Conservation (phyloP, 179 eudicot genomes). For the Vitellaria paradoxa region DNA sequence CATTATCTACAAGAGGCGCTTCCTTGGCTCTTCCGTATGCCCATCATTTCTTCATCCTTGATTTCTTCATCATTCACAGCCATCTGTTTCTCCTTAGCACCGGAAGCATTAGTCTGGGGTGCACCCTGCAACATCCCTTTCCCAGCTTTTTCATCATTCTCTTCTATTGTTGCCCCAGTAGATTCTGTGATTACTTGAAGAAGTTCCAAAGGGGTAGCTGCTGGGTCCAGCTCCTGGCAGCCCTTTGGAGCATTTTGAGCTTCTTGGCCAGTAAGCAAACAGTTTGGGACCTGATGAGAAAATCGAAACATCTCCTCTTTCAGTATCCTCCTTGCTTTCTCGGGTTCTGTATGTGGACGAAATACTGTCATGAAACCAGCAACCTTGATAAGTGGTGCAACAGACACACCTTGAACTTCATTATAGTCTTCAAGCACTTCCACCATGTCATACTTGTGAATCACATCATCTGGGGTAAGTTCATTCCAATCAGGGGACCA, state of each 20-base stretch:
- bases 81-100: background rate
- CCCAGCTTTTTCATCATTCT: constrained; percentile 10
- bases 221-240: constrained; percentile 92
- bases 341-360: constrained; percentile 39
- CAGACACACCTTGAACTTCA: constrained; percentile 64
- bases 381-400: constrained; percentile 77
- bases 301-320: constrained; percentile 89
- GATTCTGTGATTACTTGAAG: constrained; percentile 54
- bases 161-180: constrained; percentile 14
- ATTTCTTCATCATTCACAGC: background rate
- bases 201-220: constrained; percentile 89
- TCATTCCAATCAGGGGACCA: constrained; percentile 91
- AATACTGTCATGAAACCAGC: constrained; percentile 86
- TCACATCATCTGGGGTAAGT: constrained; percentile 69
- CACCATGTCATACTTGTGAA: constrained; percentile 95
- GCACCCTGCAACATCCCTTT: background rate
- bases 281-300: constrained; percentile 89
- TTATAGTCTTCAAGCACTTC: constrained; percentile 72
- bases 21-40: background rate
- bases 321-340: constrained; percentile 50
- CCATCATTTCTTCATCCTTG: background rate
- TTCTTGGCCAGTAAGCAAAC: constrained; percentile 73
- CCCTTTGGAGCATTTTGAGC: constrained; percentile 68
- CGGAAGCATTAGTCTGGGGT: background rate
- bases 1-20: background rate